phyloP scores from a whole-genome alignment of 2,329 filamentous ascomycete species.

The Tolypocladium pustulatum region DNA sequence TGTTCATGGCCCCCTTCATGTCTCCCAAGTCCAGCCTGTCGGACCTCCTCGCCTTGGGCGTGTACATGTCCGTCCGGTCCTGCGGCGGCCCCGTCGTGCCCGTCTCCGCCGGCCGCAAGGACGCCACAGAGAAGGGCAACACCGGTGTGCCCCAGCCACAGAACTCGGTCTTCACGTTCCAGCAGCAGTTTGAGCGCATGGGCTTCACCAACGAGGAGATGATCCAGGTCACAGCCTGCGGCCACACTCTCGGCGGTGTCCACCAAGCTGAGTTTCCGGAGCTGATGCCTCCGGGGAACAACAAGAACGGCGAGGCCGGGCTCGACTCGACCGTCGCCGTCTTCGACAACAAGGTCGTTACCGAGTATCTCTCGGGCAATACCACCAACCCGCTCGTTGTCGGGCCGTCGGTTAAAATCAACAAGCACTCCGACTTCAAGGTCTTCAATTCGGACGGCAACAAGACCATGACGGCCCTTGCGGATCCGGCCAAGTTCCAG shows the following conservation, averaged over 20 bases:
- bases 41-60: conserved; percentile 47
- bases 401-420: conserved; percentile 32
- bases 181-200: conserved; percentile 45
- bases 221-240: conserved; percentile 50
- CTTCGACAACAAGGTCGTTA: conserved; percentile 48
- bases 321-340: conserved; percentile 36
- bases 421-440: conserved; percentile 42
- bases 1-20: conserved; percentile 42
- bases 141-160: conserved; percentile 46
- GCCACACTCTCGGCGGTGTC: conserved; percentile 51
- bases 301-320: conserved; percentile 29
- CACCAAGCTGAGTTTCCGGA: conserved; percentile 42
- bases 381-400: conserved; percentile 45
- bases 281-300: conserved; percentile 35
- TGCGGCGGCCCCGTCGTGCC: conserved; percentile 48
- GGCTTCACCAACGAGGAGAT: conserved; percentile 46
- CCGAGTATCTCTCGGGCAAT: conserved; percentile 43
- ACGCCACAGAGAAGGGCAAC: conserved; percentile 37
- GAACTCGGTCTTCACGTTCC: conserved; percentile 40
- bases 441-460: conserved; percentile 47
- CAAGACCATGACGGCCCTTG: conserved; percentile 39
- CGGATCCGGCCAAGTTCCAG: conserved; percentile 31
- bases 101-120: conserved; percentile 40
- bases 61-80: conserved; percentile 46
- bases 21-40: conserved; percentile 40